These are phyloP conservation scores for Adansonia rubrostipa DNA, from an alignment of 441 rosid species.

Conservation along the genomic window DNA sequence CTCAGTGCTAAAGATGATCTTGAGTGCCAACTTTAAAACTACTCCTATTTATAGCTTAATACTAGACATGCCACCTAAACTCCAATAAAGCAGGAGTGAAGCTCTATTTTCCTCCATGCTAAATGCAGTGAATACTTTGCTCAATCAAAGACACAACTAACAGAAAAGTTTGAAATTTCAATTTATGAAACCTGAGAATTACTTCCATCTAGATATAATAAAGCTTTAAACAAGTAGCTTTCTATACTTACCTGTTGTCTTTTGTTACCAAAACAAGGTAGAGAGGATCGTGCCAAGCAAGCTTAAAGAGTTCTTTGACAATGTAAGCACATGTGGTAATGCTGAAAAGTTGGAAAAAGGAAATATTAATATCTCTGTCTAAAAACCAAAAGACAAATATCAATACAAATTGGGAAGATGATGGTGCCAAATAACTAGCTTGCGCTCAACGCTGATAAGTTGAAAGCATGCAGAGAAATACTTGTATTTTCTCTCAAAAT, in stretches of 20 bases:
- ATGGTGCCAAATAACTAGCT: background rate
- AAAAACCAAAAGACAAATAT: background rate
- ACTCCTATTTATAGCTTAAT: background rate
- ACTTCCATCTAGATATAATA: background rate
- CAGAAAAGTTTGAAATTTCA: background rate
- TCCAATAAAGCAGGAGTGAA: background rate
- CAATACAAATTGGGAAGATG: background rate
- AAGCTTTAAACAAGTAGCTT: background rate
- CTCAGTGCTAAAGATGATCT: background rate
- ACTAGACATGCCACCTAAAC: background rate
- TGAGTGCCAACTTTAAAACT: background rate
- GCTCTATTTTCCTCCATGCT: background rate
- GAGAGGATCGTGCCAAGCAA: constrained; percentile 66
- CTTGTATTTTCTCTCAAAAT: background rate
- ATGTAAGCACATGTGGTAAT: constrained; percentile 62
- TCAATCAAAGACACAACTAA: background rate
- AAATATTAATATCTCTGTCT: constrained; percentile 5
- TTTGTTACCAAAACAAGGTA: constrained; percentile 60
- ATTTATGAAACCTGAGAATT: background rate
- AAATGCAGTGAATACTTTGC: background rate
- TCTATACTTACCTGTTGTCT: constrained; percentile 55
- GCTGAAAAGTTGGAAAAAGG: constrained; percentile 45
- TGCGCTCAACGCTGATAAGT: background rate
- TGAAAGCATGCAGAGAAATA: background rate
- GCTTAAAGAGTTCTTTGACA: constrained; percentile 59